These are phyloP conservation scores for Leccinellum rugosiceps DNA, from an alignment of 768 basidiomycete genomes.

Conservation along the genomic window DNA sequence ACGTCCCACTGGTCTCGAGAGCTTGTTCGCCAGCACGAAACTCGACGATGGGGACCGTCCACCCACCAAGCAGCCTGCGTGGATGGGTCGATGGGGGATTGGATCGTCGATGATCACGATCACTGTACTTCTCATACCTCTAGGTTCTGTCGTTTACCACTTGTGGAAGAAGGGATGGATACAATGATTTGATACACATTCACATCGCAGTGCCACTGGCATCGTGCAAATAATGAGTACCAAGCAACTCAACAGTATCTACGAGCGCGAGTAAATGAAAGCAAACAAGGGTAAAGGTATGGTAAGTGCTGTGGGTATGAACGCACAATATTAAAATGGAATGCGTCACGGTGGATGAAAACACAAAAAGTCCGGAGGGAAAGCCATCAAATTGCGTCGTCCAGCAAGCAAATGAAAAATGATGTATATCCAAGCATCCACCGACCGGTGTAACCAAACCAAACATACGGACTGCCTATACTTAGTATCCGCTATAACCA, in stretches of 20 bases:
- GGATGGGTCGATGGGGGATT: background rate
- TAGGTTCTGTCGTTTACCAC: slow-evolving; percentile 19
- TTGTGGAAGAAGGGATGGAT: slow-evolving; percentile 22
- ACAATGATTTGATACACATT: slow-evolving; percentile 19
- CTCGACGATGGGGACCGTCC: slow-evolving; percentile 42
- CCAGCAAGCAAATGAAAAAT: slow-evolving; percentile 30
- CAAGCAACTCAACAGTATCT: slow-evolving; percentile 9
- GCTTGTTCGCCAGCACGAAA: slow-evolving; percentile 59
- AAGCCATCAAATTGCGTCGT: slow-evolving; percentile 20
- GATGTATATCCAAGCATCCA: slow-evolving; percentile 7
- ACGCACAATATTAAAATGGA: slow-evolving; percentile 5
- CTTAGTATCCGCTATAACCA: slow-evolving; percentile 28
- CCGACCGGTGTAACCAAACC: background rate
- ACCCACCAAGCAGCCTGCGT: background rate
- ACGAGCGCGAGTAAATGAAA: background rate
- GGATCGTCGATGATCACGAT: slow-evolving; percentile 12
- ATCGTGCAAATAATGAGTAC: background rate
- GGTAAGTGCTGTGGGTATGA: slow-evolving; percentile 21
- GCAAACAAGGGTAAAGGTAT: background rate
- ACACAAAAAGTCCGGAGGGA: background rate
- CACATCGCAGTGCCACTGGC: slow-evolving; percentile 1
- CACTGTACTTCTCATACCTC: slow-evolving; percentile 17
- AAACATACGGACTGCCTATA: background rate
- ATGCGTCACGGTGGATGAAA: slow-evolving; percentile 1
- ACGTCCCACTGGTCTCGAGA: slow-evolving; percentile 72